phyloP scores from a whole-genome alignment of 2,329 filamentous ascomycete genomes.

The Trichoderma pleuroti region DNA sequence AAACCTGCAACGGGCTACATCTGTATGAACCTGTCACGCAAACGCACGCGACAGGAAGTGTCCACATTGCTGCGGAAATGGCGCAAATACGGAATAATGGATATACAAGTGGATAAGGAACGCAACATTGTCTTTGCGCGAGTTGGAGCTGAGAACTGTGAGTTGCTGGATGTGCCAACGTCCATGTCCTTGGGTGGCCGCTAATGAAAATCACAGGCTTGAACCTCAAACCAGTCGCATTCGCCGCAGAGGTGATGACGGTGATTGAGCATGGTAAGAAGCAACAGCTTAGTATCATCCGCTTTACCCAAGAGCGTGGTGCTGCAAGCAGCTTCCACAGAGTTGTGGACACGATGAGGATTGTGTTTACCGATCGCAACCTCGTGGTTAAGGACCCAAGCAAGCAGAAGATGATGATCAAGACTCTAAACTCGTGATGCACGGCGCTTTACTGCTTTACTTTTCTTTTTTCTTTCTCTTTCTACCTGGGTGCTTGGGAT shows the following conservation, averaged over 20 bases:
- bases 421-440: conserved; percentile 55
- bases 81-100: conserved; percentile 75
- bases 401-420: conserved; percentile 70
- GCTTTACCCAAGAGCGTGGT: conserved; percentile 87
- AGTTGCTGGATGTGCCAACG: conserved; percentile 33
- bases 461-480: background rate
- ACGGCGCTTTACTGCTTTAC: background rate
- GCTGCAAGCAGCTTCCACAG: conserved; percentile 85
- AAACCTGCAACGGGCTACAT: conserved; percentile 75
- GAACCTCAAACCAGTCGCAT: conserved; percentile 80
- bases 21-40: conserved; percentile 67
- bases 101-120: conserved; percentile 74
- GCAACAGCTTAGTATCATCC: conserved; percentile 72
- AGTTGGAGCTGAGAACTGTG: conserved; percentile 75
- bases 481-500: background rate
- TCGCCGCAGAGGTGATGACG: conserved; percentile 83
- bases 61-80: conserved; percentile 73
- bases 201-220: conserved; percentile 55
- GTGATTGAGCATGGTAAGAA: conserved; percentile 81
- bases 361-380: conserved; percentile 61
- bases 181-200: background rate
- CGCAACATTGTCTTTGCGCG: conserved; percentile 76
- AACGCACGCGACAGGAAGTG: conserved; percentile 73
- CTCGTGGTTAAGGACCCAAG: conserved; percentile 66
- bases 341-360: conserved; percentile 72